Base-by-base conservation (phyloP, 371 early-diverging fungal genomes). In the Lichtheimia hyalospora region DNA sequence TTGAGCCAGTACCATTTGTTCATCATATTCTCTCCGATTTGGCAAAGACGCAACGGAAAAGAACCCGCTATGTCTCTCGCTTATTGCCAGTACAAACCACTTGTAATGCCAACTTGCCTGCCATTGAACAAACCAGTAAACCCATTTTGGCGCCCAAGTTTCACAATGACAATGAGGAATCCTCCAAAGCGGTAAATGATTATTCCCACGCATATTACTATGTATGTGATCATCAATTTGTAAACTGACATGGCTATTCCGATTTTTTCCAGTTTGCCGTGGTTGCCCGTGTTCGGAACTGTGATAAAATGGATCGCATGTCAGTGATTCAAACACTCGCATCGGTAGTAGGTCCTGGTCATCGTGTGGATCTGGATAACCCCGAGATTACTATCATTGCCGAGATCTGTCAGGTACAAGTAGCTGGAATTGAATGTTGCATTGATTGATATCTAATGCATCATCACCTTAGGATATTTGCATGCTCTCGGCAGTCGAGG, bases 401-500 rank as follows among this genome's bases (percentile, higher is more conserved):
- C 7, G 92, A 92, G 66, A 73, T 89, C 1, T 84, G 87, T 54
- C 87, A 88, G 81, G 87, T 87, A 77, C 43, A 39, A 21, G 39
- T 5, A 42, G 21, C 49, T 49, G 14, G 10, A 24, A 14, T 18
- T 25, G 4, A 18, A 46, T 7, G 16, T n/a, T 4, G 3, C 46
- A 46, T 15, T 57, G 16, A 13, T 39, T n/a, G 20, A 14, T 21
- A 48, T n/a, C 27, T n/a, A 18, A n/a, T 39, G 27, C 27, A 18
- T n/a, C 39, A 21, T 16, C 46, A 14, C 42, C 28, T 16, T 64
- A 88, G 86, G 84, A 74, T 24, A 73, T 89, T n/a, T 89, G 90
- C 63, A 88, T 88, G 62, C 80, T 92, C 64, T 83, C 88, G 51
- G 86, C 90, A 1, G 85, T 89, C 10, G 61, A 70, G 28, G 88